A percentile compares a stretch with the other conserved stretches of the same genome.
Conservation (phyloP, 1,284 basidiomycete species). For the Flammula alnicola region DNA sequence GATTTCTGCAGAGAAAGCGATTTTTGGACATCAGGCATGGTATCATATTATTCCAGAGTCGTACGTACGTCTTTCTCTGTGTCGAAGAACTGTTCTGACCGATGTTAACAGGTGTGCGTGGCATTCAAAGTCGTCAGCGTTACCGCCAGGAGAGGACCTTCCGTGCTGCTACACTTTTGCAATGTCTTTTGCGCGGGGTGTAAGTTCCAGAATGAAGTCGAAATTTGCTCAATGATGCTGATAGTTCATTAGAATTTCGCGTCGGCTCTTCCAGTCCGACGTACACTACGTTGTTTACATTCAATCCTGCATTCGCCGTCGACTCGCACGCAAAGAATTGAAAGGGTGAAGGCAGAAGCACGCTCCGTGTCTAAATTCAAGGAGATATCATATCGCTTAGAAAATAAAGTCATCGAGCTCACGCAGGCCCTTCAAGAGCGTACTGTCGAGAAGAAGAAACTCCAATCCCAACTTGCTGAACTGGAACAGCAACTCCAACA, state of each 20-base stretch:
- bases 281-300: slow-evolving; percentile 82
- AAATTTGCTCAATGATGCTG: slow-evolving; percentile 12
- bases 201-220: slow-evolving; percentile 44
- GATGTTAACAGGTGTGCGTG: slow-evolving; percentile 70
- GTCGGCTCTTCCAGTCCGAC: slow-evolving; percentile 67
- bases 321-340: slow-evolving; percentile 87
- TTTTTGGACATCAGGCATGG: slow-evolving; percentile 71
- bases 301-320: slow-evolving; percentile 92
- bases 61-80: slow-evolving; percentile 54
- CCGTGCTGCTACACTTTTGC: slow-evolving; percentile 77
- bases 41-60: slow-evolving; percentile 81
- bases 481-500: slow-evolving; percentile 86
- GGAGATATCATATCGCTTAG: slow-evolving; percentile 97
- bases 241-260: slow-evolving; percentile 56
- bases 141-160: slow-evolving; percentile 67
- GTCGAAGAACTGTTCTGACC: neutral
- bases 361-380: slow-evolving; percentile 98
- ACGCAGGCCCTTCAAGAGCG: slow-evolving; percentile 95
- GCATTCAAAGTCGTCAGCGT: slow-evolving; percentile 72
- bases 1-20: slow-evolving; percentile 74
- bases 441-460: slow-evolving; percentile 89
- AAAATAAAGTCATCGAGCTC: slow-evolving; percentile 99
- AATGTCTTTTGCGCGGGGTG: slow-evolving; percentile 89
- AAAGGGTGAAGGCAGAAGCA: slow-evolving; percentile 88
- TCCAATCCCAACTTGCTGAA: slow-evolving; percentile 75